These are phyloP conservation scores for Fomitopsis pulvina DNA, from an alignment of 768 basidiomycete genomes.

Conservation along the genomic window DNA sequence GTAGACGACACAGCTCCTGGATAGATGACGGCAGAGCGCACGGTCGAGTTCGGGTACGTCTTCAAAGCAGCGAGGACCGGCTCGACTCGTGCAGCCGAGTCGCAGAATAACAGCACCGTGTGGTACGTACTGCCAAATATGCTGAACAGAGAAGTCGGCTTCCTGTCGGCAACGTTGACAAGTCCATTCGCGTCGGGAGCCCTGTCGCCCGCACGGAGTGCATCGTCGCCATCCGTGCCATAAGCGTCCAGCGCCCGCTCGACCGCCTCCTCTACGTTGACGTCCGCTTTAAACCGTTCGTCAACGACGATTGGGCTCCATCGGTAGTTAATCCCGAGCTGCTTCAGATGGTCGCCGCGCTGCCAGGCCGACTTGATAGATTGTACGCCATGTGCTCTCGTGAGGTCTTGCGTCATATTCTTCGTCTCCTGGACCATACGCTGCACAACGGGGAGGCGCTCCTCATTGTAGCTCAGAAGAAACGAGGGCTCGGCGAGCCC, in stretches of 20 bases:
- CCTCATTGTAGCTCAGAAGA: slow-evolving; percentile 21
- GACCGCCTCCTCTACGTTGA: too few species aligned
- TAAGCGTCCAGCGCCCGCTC: slow-evolving; percentile 2
- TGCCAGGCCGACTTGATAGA: too few species aligned
- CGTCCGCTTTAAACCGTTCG: slow-evolving; percentile 12
- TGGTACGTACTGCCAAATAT: slow-evolving; percentile 20
- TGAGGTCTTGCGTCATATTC: slow-evolving; percentile 2
- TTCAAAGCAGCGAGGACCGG: not conserved
- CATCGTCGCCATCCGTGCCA: slow-evolving; percentile 2
- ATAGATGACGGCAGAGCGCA: not conserved
- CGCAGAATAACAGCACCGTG: slow-evolving; percentile 25
- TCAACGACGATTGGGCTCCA: slow-evolving; percentile 41
- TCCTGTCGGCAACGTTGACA: not conserved
- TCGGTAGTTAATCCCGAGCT: slow-evolving; percentile 46
- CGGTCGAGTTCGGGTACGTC: not conserved
- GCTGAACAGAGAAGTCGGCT: slow-evolving; percentile 18
- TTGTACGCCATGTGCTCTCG: too few species aligned
- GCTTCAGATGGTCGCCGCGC: slow-evolving; percentile 10
- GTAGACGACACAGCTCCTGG: not conserved
- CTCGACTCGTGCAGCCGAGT: not conserved
- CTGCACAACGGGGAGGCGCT: slow-evolving; percentile 25
- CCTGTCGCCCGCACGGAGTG: slow-evolving; percentile 34
- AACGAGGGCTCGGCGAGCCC: slow-evolving; percentile 18
- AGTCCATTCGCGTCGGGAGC: slow-evolving; percentile 36
- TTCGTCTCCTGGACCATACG: slow-evolving; percentile 22